Evolutionary conservation across 1,284 basidiomycete genomes (phyloP).

Genomic region (Moesziomyces sp.): DNA sequence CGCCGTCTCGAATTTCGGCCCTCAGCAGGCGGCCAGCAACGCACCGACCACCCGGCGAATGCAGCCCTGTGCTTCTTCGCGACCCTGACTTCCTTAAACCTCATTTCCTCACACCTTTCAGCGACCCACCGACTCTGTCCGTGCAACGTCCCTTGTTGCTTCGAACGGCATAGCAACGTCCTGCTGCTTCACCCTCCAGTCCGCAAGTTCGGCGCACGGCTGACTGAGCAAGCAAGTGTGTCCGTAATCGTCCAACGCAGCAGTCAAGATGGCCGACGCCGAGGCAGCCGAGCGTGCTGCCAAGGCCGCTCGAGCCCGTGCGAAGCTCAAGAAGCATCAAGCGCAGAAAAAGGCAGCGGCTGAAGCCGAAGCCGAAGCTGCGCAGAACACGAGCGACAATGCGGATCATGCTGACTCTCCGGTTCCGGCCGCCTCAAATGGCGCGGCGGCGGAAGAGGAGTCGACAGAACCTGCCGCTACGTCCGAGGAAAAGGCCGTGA

Average conservation of each 20-base stretch:
- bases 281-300: slow-evolving; percentile 52
- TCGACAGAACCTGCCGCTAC: slow-evolving; percentile 4
- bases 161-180: too few species aligned
- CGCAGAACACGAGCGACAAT: slow-evolving; percentile 8
- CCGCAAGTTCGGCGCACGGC: too few species aligned
- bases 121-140: not conserved
- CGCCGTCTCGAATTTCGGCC: not conserved
- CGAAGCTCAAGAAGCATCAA: slow-evolving; percentile 56
- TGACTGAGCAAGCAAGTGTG: too few species aligned
- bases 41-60: not conserved
- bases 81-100: not conserved
- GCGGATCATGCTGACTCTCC: slow-evolving; percentile 1
- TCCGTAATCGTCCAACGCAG: not conserved
- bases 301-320: slow-evolving; percentile 51
- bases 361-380: slow-evolving; percentile 26
- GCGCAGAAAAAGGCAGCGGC: slow-evolving; percentile 53
- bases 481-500: not conserved
- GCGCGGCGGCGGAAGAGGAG: slow-evolving; percentile 10
- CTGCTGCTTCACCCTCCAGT: too few species aligned
- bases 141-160: not conserved
- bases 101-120: not conserved
- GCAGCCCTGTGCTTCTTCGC: not conserved
- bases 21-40: not conserved
- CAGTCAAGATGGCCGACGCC: slow-evolving; percentile 43
- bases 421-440: slow-evolving; percentile 17